A percentile compares a stretch with the other conserved stretches of the same genome.
Conservation (phyloP, 352 stramenopile genomes). For the Globisporangium okanoganense region DNA sequence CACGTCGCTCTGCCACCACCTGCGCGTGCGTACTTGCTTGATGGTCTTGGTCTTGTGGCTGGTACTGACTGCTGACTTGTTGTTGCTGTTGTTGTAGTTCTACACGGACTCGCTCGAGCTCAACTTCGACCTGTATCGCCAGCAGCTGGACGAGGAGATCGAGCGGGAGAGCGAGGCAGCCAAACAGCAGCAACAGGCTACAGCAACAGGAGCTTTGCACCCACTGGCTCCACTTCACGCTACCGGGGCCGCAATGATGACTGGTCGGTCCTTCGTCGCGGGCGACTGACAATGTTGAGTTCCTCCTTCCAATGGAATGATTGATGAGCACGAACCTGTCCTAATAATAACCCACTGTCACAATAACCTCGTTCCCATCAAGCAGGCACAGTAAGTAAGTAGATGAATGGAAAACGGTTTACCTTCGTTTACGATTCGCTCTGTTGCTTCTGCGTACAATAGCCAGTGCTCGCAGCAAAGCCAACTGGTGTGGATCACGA, state of each 20-base stretch:
- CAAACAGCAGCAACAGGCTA: not conserved
- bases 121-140: conserved; percentile 58
- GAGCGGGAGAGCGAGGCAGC: not conserved
- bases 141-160: conserved; percentile 35
- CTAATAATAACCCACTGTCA: not conserved
- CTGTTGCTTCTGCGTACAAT: not conserved
- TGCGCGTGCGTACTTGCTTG: conserved; percentile 35
- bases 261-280: not conserved
- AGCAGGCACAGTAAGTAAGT: not conserved
- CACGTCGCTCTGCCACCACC: conserved; percentile 47
- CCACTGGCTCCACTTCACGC: not conserved
- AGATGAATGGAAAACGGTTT: not conserved
- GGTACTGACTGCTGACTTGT: not conserved
- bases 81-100: conserved; percentile 31
- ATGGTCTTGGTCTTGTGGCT: not conserved
- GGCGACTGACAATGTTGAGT: not conserved
- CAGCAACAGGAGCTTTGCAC: not conserved
- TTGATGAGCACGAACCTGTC: not conserved
- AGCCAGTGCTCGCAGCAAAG: not conserved
- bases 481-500: not conserved
- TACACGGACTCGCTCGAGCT: conserved; percentile 64
- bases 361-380: not conserved
- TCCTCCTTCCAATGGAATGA: not conserved
- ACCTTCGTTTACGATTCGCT: not conserved
- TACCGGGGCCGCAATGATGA: not conserved